Evolutionary conservation across 257 asterid species (phyloP).

Genomic region (Anisodus acutangulus): DNA sequence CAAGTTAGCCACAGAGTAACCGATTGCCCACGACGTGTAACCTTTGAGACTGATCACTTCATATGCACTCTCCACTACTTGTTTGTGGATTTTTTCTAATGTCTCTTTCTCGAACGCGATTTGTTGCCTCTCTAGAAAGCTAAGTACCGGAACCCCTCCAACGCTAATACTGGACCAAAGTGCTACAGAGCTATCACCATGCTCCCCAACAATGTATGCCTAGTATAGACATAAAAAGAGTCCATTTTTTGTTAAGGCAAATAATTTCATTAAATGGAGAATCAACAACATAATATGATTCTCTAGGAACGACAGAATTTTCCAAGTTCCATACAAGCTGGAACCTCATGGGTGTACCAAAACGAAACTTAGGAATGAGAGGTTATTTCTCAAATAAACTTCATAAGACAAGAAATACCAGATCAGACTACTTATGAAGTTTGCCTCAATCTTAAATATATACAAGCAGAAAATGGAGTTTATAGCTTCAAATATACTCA

Average conservation of each 20-base stretch:
- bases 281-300: not conserved
- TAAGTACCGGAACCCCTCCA: slow-evolving; percentile 80
- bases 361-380: not conserved
- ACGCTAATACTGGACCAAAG: slow-evolving; percentile 93
- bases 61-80: slow-evolving; percentile 81
- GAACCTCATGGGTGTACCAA: not conserved
- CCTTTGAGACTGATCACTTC: slow-evolving; percentile 86
- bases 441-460: not conserved
- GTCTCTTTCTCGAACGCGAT: slow-evolving; percentile 72
- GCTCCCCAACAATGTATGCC: slow-evolving; percentile 95
- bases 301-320: not conserved
- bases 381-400: not conserved
- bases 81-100: slow-evolving; percentile 64
- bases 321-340: not conserved
- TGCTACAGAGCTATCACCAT: slow-evolving; percentile 91
- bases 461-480: not conserved
- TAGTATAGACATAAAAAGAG: slow-evolving; percentile 18
- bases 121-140: slow-evolving; percentile 67
- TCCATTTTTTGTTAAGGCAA: not conserved
- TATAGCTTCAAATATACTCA: not conserved
- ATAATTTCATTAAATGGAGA: not conserved
- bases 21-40: slow-evolving; percentile 95
- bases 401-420: not conserved
- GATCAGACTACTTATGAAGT: not conserved
- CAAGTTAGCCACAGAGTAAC: slow-evolving; percentile 80